These are phyloP conservation scores for Boletus rufocinnamomeus DNA, from an alignment of 768 basidiomycete genomes.

Conservation along the genomic window DNA sequence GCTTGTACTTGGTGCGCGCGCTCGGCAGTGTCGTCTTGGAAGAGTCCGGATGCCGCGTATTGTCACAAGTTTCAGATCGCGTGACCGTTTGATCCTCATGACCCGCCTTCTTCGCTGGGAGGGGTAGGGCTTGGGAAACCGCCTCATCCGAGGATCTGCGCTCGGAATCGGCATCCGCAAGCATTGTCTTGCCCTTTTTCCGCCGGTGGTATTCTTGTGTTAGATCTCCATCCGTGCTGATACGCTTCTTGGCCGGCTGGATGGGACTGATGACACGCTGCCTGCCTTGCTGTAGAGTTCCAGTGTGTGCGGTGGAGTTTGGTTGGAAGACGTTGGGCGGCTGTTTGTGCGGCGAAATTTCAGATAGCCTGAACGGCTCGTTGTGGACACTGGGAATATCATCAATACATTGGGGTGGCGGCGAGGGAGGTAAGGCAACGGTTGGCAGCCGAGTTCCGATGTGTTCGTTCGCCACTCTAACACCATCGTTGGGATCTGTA, in stretches of 20 bases:
- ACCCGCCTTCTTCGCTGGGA: conserved; percentile 1
- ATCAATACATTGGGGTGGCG: conserved; percentile 1
- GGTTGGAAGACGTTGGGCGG: conserved; percentile 3
- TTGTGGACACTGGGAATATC: background rate
- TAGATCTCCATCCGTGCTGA: conserved; percentile 32
- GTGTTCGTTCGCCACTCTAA: conserved; percentile 10
- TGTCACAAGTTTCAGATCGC: conserved; percentile 8
- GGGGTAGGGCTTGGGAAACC: conserved; percentile 11
- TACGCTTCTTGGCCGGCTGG: conserved; percentile 51
- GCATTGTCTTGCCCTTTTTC: conserved; percentile 36
- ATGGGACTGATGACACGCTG: conserved; percentile 39
- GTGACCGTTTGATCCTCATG: conserved; percentile 9
- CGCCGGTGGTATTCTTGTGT: conserved; percentile 23
- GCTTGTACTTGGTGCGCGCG: conserved; percentile 34
- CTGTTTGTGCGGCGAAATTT: conserved; percentile 48
- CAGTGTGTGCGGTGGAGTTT: conserved; percentile 12
- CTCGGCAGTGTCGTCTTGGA: conserved; percentile 21
- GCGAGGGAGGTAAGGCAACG: background rate
- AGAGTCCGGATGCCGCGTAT: conserved; percentile 1
- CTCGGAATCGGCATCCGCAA: conserved; percentile 9
- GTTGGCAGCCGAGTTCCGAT: conserved; percentile 10
- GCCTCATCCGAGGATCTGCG: conserved; percentile 22
- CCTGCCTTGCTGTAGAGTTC: conserved; percentile 22
- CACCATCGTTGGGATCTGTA: conserved; percentile 10
- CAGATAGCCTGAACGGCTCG: conserved; percentile 46